Conservation (phyloP, 129 eudicot genomes). For the Lonicera japonica region DNA sequence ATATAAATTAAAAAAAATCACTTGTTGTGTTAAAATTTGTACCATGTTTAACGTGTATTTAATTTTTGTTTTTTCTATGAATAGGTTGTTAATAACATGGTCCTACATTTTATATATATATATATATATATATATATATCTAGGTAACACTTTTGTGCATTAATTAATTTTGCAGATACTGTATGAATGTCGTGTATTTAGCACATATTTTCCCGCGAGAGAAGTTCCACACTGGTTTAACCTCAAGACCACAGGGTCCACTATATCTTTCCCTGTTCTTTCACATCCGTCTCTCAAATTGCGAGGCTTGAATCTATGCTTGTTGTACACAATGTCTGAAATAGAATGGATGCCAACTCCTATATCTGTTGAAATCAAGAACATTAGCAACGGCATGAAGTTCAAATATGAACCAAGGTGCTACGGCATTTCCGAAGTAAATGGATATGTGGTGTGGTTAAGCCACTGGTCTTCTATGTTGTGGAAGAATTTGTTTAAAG, state of each 20-base stretch:
- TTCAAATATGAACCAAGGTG: not conserved
- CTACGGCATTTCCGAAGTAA: not conserved
- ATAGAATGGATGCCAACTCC: too few relatives aligned
- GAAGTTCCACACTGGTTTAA: not conserved
- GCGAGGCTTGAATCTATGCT: not conserved
- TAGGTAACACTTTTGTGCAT: too few relatives aligned
- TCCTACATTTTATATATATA: too few relatives aligned
- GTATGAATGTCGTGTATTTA: not conserved
- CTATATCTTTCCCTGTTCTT: not conserved
- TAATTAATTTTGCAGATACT: too few relatives aligned
- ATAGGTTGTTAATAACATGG: too few relatives aligned
- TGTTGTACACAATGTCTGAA: not conserved
- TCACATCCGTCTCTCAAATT: not conserved
- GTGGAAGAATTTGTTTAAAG: not conserved
- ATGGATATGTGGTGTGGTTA: not conserved
- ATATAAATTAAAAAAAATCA: too few relatives aligned
- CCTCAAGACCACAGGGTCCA: not conserved
- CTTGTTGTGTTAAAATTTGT: too few relatives aligned
- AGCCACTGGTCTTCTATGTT: not conserved
- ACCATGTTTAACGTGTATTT: too few relatives aligned
- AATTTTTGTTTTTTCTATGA: too few relatives aligned
- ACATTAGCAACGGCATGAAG: not conserved
- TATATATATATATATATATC: too few relatives aligned
- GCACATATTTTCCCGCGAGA: not conserved
- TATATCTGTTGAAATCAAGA: too few relatives aligned